phyloP scores from a whole-genome alignment of 345 rosid genomes.

The Orychophragmus violaceus region DNA sequence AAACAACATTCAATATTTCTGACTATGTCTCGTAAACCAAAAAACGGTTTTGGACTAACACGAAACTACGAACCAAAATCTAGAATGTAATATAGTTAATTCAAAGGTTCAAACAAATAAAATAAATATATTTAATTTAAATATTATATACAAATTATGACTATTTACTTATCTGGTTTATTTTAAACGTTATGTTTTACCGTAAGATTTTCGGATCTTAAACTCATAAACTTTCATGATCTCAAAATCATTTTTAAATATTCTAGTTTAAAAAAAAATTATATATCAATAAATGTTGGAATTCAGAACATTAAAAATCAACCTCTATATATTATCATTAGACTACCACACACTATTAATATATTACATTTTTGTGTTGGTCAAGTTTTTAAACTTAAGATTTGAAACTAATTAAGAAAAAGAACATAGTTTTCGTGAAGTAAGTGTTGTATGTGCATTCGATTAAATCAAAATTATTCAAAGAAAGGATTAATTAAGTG shows the following conservation, averaged over 20 bases:
- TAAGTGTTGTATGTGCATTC: not conserved
- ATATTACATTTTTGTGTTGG: not conserved
- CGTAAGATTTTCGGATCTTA: no score
- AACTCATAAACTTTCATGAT: no score
- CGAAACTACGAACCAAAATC: not conserved
- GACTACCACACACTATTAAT: no score
- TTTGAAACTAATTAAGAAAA: not conserved
- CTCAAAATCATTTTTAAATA: no score
- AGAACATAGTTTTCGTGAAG: not conserved
- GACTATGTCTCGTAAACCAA: not conserved
- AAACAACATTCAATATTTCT: not conserved
- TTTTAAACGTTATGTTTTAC: not conserved
- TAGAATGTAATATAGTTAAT: not conserved
- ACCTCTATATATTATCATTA: no score
- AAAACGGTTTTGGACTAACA: not conserved
- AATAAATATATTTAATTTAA: not conserved
- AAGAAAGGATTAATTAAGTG: not conserved
- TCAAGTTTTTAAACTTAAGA: not conserved
- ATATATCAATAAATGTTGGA: no score
- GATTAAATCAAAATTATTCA: not conserved
- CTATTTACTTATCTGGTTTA: not conserved
- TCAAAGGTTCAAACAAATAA: no score
- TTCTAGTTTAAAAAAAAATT: no score
- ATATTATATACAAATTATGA: not conserved
- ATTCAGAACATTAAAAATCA: no score